These are phyloP conservation scores for Hypomontagnella submonticulosa DNA, from an alignment of 495 filamentous ascomycete species.

Conservation along the genomic window DNA sequence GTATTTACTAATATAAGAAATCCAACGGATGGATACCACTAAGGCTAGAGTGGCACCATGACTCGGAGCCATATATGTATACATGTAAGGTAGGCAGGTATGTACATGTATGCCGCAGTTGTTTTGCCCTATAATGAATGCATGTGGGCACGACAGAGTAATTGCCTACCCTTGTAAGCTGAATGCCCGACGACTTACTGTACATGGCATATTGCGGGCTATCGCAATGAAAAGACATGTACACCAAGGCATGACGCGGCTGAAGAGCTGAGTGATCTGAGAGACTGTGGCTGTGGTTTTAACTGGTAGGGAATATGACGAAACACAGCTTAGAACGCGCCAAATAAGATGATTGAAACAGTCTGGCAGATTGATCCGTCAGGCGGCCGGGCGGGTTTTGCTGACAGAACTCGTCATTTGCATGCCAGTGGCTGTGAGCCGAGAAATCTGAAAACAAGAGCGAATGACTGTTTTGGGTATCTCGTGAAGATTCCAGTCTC, in stretches of 20 bases:
- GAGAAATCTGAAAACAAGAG: slow-evolving; percentile 12
- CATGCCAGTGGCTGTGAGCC: slow-evolving; percentile 22
- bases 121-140: background rate
- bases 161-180: slow-evolving; percentile 16
- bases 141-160: background rate
- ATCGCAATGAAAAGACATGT: background rate
- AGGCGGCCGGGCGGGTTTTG: slow-evolving; percentile 1
- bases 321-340: slow-evolving; percentile 15
- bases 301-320: slow-evolving; percentile 29
- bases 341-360: slow-evolving; percentile 6
- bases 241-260: slow-evolving; percentile 16
- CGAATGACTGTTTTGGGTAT: slow-evolving; percentile 24
- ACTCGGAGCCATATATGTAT: slow-evolving; percentile 3
- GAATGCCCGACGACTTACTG: slow-evolving; percentile 16
- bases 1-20: slow-evolving; percentile 33
- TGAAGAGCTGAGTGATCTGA: slow-evolving; percentile 24
- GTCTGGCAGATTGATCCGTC: slow-evolving; percentile 10
- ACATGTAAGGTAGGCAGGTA: background rate
- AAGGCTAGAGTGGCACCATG: slow-evolving; percentile 22
- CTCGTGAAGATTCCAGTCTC: slow-evolving; percentile 6
- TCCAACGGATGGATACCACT: slow-evolving; percentile 33
- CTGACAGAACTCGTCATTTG: slow-evolving; percentile 33
- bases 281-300: slow-evolving; percentile 33
- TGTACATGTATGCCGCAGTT: slow-evolving; percentile 16
- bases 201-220: slow-evolving; percentile 14